A percentile compares a stretch with the other conserved stretches of the same genome.
Conservation (phyloP, 208 protist genomes). For the Crithidia acanthocephali region DNA sequence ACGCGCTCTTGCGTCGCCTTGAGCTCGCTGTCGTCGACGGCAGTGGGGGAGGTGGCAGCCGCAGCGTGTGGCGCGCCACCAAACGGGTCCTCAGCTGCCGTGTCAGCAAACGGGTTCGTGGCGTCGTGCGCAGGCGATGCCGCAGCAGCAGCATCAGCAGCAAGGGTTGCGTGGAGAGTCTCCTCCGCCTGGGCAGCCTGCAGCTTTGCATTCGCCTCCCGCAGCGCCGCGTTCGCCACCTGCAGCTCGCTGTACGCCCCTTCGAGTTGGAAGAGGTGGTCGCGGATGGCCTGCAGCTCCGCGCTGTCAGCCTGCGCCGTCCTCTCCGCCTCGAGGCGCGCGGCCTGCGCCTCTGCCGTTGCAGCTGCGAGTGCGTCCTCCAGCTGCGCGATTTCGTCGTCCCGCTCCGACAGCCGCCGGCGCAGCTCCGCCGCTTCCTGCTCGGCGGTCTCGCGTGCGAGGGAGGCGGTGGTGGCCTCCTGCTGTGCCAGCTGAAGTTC, state of each 20-base stretch:
- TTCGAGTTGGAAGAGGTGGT: no score
- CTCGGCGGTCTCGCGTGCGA: conserved; percentile 10
- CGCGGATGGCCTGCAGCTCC: conserved; percentile 1
- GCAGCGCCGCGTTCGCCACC: background rate
- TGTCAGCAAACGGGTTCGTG: background rate
- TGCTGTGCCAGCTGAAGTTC: conserved; percentile 11
- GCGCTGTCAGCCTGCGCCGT: conserved; percentile 8
- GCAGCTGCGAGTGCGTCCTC: conserved; percentile 7
- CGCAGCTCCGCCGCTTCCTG: background rate
- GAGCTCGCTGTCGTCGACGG: conserved; percentile 10
- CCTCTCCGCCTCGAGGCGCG: background rate
- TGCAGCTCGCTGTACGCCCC: conserved; percentile 1
- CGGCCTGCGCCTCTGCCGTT: background rate
- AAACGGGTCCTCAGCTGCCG: conserved; percentile 1
- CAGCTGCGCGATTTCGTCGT: conserved; percentile 18
- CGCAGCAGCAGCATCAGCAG: background rate
- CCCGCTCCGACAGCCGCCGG: conserved; percentile 8
- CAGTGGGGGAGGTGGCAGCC: background rate
- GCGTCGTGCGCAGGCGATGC: background rate
- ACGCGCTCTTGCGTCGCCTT: conserved; percentile 18
- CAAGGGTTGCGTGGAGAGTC: background rate
- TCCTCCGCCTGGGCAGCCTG: conserved; percentile 3
- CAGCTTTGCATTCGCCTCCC: conserved; percentile 5
- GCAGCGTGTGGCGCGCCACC: background rate
- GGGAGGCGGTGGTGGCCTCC: conserved; percentile 7